Conservation (phyloP, 306 rosid genomes). For the Sindora glabra region DNA sequence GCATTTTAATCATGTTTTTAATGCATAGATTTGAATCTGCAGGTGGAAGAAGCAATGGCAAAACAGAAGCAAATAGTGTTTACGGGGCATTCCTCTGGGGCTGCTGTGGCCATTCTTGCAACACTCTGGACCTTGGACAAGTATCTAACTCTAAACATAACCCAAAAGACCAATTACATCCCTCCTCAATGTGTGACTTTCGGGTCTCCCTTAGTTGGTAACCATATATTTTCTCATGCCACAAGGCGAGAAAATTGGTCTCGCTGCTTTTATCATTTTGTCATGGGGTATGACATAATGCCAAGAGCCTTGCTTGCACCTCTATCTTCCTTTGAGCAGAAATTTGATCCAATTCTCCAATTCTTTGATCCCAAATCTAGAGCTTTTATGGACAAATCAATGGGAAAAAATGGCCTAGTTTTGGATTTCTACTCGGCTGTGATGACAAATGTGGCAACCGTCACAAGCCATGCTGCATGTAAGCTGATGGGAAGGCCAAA, state of each 20-base stretch:
- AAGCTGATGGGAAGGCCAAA: conserved; percentile 65
- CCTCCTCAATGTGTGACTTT: conserved; percentile 52
- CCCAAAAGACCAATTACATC: background rate
- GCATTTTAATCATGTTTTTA: background rate
- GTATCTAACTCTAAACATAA: background rate
- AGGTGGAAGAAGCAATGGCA: conserved; percentile 34
- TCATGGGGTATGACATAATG: conserved; percentile 50
- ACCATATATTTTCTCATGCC: conserved; percentile 69
- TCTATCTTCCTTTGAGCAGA: conserved; percentile 21
- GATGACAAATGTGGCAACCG: conserved; percentile 40
- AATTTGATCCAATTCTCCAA: conserved; percentile 17
- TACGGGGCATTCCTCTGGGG: conserved; percentile 70
- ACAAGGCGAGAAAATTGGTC: conserved; percentile 73
- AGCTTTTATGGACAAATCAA: background rate
- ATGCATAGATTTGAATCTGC: background rate
- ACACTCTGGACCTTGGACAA: conserved; percentile 57
- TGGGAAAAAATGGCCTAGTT: background rate
- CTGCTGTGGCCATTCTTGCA: conserved; percentile 53
- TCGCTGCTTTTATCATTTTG: conserved; percentile 44
- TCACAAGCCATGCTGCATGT: conserved; percentile 56
- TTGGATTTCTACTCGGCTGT: conserved; percentile 30
- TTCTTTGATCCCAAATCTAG: conserved; percentile 13
- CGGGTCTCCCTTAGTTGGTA: conserved; percentile 72
- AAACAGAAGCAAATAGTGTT: conserved; percentile 40
- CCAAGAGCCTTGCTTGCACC: conserved; percentile 74